Evolutionary conservation across 2,329 filamentous ascomycete species (phyloP), one percentile per base, ranked within the genome.

Genomic region (Stagonosporopsis tanaceti): DNA sequence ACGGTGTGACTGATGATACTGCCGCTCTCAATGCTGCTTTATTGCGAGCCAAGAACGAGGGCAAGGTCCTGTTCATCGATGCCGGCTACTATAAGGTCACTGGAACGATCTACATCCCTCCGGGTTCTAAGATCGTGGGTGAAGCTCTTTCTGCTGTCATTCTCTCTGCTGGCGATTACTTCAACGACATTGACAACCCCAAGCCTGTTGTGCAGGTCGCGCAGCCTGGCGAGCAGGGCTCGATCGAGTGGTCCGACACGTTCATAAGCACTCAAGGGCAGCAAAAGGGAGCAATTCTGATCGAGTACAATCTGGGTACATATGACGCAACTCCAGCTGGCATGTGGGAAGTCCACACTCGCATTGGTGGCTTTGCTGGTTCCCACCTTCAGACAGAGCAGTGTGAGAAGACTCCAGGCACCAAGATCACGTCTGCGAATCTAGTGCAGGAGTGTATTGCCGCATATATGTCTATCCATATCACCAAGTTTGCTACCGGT

Each of bases 301-400:
- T 93, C 56, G 83, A 93, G 70, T 93, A 88, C 81, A 93, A 93
- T 71, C 79, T 93, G 15, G 82, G 47, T 47, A 80, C 80, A 3
- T 63, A 65, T 7, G 53, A 87, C 47, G 46, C 54, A 24, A 89
- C 89, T 35, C 86, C 89, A 1, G 85, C 87, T 12, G 92, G 86
- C 42, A 85, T 96, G 77, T 97, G 92, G 89, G 93, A 97, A 70
- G 89, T 93, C 6, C 93, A 96, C 79, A 87, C 92, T 74, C 89
- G 93, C 64, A 85, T 96, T 67, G 92, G 92, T 62, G 93, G 93
- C 37, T 87, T 89, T 47, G 87, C 89, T 1, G 92, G 93, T 52
- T 94, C 91, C 12, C 76, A 89, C 60, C 82, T 97, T 14, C 91
- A 95, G 76, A 89, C 87, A 12, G 82, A 90, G 70, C 87, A 84